phyloP scores from a whole-genome alignment of 768 basidiomycete species.

The Boletellus sp. region DNA sequence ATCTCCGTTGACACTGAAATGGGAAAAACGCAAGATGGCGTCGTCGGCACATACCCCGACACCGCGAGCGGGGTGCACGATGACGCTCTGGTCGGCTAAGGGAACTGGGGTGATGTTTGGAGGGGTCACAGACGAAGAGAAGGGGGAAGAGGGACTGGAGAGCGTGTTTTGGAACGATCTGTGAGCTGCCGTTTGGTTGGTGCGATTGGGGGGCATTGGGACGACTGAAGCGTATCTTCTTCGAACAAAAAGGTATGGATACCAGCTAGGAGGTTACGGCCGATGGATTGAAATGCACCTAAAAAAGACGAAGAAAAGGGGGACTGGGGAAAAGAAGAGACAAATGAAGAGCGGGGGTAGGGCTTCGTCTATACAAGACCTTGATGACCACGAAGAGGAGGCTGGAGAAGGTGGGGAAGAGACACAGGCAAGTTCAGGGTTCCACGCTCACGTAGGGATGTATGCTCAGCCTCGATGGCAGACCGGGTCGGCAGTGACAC shows the following conservation, averaged over 20 bases:
- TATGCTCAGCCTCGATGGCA: not conserved
- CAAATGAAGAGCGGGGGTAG: not conserved
- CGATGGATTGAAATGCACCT: constrained; percentile 77
- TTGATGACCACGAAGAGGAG: constrained; percentile 9
- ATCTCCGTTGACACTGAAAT: constrained; percentile 55
- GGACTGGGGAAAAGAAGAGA: constrained; percentile 43
- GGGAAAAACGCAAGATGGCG: constrained; percentile 82
- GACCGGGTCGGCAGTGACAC: not conserved
- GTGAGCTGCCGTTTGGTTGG: constrained; percentile 38
- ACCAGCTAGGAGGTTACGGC: constrained; percentile 70
- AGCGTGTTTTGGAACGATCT: constrained; percentile 87
- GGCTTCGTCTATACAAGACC: not conserved
- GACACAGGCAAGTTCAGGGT: constrained; percentile 5
- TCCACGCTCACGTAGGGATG: not conserved
- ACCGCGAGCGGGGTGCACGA: constrained; percentile 77
- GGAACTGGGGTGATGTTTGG: constrained; percentile 79
- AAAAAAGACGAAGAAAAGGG: constrained; percentile 55
- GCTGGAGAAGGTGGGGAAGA: constrained; percentile 16
- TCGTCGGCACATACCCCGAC: constrained; percentile 55
- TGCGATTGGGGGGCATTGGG: not conserved
- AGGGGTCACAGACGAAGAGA: constrained; percentile 85
- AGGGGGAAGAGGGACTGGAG: constrained; percentile 76
- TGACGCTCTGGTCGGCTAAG: constrained; percentile 73
- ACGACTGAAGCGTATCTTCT: not conserved
- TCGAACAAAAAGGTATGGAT: constrained; percentile 60